These are phyloP conservation scores for Mucor sp. DNA, from an alignment of 371 early-diverging fungal genomes.

Conservation along the genomic window DNA sequence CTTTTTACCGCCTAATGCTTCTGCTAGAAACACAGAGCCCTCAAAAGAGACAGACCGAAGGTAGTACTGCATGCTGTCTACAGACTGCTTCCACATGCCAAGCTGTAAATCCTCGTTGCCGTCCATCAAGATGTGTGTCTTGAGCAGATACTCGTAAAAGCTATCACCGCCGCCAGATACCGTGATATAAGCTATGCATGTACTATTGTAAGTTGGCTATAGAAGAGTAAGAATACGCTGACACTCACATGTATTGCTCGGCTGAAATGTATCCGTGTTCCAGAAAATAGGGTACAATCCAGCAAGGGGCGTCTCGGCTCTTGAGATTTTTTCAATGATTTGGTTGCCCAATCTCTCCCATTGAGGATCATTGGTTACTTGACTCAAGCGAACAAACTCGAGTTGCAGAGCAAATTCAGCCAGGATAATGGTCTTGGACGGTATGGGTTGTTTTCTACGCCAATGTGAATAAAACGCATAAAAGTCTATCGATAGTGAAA, in stretches of 20 bases:
- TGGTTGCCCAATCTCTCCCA: background rate
- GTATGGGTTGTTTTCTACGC: background rate
- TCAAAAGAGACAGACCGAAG: constrained; percentile 26
- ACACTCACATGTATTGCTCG: background rate
- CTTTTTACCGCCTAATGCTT: constrained; percentile 25
- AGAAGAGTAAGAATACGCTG: too few species aligned
- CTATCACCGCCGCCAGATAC: constrained; percentile 78
- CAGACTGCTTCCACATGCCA: constrained; percentile 43
- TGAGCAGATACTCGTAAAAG: constrained; percentile 87
- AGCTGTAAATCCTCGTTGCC: constrained; percentile 47
- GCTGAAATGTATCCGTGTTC: background rate
- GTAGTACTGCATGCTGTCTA: constrained; percentile 44
- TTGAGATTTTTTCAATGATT: background rate
- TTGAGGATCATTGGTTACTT: background rate
- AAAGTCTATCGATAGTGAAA: background rate
- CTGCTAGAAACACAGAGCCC: background rate
- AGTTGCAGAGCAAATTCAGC: constrained; percentile 4
- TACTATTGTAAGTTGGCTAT: background rate
- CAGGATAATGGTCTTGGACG: background rate
- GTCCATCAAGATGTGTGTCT: constrained; percentile 61
- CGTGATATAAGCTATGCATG: constrained; percentile 38
- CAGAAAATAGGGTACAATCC: background rate
- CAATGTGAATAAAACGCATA: background rate
- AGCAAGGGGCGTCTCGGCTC: background rate
- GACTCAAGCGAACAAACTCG: background rate